Percentiles rank a stretch among this genome's conserved stretches.
phyloP scores from a whole-genome alignment of 139 green algal species.

The Bryopsis sp. region DNA sequence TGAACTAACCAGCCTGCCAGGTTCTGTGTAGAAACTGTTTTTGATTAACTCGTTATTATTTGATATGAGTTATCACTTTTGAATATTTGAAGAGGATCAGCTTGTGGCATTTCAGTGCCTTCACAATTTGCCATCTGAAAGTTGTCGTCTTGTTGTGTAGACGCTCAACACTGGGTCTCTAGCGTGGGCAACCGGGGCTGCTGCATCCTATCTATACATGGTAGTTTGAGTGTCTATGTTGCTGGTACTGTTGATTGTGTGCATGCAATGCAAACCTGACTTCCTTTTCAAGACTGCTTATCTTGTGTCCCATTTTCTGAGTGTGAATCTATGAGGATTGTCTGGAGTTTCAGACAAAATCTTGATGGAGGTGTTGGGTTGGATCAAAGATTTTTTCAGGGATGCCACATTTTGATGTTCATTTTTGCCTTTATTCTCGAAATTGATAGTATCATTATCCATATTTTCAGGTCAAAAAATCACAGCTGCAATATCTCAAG shows the following conservation, averaged over 20 bases:
- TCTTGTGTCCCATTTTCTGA: neutral
- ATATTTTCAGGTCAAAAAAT: neutral
- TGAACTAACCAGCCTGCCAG: too few relatives aligned
- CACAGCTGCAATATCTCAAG: neutral
- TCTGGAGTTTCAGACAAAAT: neutral
- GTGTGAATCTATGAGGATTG: neutral
- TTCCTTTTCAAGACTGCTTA: too few relatives aligned
- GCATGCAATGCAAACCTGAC: neutral
- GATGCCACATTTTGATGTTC: neutral
- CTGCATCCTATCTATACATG: constrained; percentile 81
- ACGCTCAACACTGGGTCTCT: constrained; percentile 82
- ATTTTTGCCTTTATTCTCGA: neutral
- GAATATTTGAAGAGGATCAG: too few relatives aligned
- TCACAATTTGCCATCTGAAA: too few relatives aligned
- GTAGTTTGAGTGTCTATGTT: constrained; percentile 18
- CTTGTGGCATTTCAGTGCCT: too few relatives aligned
- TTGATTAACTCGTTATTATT: too few relatives aligned
- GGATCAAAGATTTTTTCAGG: neutral
- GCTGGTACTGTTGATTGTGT: neutral
- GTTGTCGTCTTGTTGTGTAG: constrained; percentile 32
- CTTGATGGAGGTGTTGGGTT: neutral
- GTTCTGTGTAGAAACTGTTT: too few relatives aligned
- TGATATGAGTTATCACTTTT: too few relatives aligned
- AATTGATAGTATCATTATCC: neutral
- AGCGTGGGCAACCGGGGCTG: constrained; percentile 54